phyloP scores from a whole-genome alignment of 1,139 yeast species.

The Blastobotrys ciferrii region DNA sequence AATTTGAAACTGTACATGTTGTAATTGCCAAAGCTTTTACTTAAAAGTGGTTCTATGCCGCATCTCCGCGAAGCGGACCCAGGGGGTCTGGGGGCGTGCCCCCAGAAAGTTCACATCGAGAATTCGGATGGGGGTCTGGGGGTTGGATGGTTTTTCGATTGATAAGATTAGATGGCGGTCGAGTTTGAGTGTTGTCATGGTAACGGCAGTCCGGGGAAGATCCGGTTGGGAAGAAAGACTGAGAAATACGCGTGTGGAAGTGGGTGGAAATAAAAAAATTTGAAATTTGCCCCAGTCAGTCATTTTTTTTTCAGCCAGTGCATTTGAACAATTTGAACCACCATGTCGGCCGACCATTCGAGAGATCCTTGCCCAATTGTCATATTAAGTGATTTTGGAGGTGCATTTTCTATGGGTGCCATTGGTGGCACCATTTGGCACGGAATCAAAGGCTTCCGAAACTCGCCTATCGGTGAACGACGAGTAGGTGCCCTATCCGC shows the following conservation, averaged over 20 bases:
- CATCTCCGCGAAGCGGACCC: too few species aligned
- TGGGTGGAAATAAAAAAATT: slow-evolving; percentile 4
- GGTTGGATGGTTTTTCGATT: too few species aligned
- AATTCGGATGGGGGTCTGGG: too few species aligned
- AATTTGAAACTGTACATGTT: too few species aligned
- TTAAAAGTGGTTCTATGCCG: too few species aligned
- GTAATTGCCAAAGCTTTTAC: too few species aligned
- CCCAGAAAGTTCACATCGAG: too few species aligned
- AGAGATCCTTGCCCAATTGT: slow-evolving; percentile 99
- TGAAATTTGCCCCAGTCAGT: background rate
- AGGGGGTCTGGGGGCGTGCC: too few species aligned
- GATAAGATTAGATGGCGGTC: too few species aligned
- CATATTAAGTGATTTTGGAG: slow-evolving; percentile 94
- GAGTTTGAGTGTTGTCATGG: too few species aligned
- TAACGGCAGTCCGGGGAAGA: background rate
- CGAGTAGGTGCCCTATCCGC: slow-evolving; percentile 86
- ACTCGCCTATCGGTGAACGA: slow-evolving; percentile 94
- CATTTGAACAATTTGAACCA: background rate
- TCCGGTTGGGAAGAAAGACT: slow-evolving; percentile 1
- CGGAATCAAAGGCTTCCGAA: slow-evolving; percentile 97
- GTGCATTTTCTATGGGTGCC: slow-evolving; percentile 97
- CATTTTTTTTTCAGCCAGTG: background rate
- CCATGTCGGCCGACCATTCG: slow-evolving; percentile 75
- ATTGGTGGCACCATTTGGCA: slow-evolving; percentile 99
- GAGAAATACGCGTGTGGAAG: slow-evolving; percentile 8